These are phyloP conservation scores for Clarkia xantiana DNA, from an alignment of 345 rosid species.

Conservation along the genomic window DNA sequence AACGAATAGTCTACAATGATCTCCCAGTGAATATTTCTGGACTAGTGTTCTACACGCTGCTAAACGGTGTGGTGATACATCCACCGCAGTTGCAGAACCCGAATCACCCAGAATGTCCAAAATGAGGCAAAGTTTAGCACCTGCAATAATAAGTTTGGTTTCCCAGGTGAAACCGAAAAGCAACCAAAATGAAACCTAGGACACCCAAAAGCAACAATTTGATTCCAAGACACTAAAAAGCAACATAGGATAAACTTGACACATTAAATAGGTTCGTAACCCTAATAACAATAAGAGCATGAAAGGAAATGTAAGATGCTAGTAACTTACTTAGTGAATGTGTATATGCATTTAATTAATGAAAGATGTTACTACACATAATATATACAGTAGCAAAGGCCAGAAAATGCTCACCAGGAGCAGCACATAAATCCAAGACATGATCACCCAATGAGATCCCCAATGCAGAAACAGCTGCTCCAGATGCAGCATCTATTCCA, in stretches of 20 bases:
- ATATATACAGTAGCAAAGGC: too few species aligned
- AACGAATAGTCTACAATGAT: conserved; percentile 64
- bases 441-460: conserved; percentile 62
- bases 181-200: too few species aligned
- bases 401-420: conserved; percentile 46
- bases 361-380: too few species aligned
- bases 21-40: conserved; percentile 62
- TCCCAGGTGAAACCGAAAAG: neutral
- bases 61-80: conserved; percentile 72
- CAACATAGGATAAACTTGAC: neutral
- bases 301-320: too few species aligned
- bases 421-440: conserved; percentile 84
- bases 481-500: conserved; percentile 93
- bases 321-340: too few species aligned
- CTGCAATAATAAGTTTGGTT: conserved; percentile 28
- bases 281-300: too few species aligned
- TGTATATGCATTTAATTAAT: too few species aligned
- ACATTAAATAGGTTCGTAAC: too few species aligned
- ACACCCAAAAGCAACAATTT: too few species aligned
- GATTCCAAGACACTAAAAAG: neutral
- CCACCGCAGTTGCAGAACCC: conserved; percentile 86
- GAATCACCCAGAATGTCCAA: conserved; percentile 53
- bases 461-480: conserved; percentile 75
- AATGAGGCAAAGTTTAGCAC: conserved; percentile 93
- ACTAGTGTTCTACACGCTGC: conserved; percentile 88